These are phyloP conservation scores for Lenzites betulinus DNA, from an alignment of 768 basidiomycete species.

Conservation along the genomic window DNA sequence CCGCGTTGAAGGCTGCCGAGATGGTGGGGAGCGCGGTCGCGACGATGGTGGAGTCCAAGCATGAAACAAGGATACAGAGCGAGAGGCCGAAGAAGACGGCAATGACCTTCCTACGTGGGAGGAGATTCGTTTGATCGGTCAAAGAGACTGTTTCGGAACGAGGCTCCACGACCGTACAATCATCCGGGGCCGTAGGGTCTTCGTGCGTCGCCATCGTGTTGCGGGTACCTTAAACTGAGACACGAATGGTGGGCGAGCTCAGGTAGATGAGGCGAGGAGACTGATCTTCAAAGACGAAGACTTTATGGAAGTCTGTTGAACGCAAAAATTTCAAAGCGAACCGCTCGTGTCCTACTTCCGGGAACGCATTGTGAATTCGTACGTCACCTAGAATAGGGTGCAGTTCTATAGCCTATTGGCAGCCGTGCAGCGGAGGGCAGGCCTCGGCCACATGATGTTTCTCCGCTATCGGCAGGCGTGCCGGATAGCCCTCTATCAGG, in stretches of 20 bases:
- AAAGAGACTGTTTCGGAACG: constrained; percentile 30
- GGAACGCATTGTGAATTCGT: not conserved
- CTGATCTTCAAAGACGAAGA: not conserved
- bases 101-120: constrained; percentile 62
- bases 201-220: not conserved
- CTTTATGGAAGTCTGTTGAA: not conserved
- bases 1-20: constrained; percentile 63
- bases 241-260: not conserved
- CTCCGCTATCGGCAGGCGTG: constrained; percentile 10
- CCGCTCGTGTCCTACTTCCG: not conserved
- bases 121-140: constrained; percentile 77
- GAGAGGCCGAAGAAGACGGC: constrained; percentile 63
- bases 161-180: constrained; percentile 5
- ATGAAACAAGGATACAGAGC: constrained; percentile 60
- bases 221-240: not conserved
- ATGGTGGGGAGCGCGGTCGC: constrained; percentile 77
- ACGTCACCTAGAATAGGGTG: constrained; percentile 2
- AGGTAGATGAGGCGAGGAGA: not conserved
- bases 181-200: constrained; percentile 1
- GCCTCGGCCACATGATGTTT: constrained; percentile 15
- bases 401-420: not conserved
- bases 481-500: constrained; percentile 5
- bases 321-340: not conserved
- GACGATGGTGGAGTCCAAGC: constrained; percentile 72
- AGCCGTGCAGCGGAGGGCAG: not conserved